Percentiles rank a stretch among this genome's conserved stretches.
Conservation (phyloP, 2,329 filamentous ascomycete genomes). For the Ascochyta viciae-villosae region DNA sequence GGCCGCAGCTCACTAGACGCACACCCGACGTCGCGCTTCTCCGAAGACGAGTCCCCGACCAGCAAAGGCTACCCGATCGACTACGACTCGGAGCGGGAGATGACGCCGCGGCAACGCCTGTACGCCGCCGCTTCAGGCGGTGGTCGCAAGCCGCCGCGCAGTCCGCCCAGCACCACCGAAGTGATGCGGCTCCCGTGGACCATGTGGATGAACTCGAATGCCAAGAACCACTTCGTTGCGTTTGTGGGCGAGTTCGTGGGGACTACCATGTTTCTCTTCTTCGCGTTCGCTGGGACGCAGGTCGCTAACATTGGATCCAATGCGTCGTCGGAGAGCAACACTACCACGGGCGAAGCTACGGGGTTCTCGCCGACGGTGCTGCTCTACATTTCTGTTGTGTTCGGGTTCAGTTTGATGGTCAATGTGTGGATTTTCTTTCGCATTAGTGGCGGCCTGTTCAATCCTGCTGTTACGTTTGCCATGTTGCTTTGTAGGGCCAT, state of each 20-base stretch:
- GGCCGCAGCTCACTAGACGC: constrained; percentile 27
- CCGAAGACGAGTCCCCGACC: constrained; percentile 28
- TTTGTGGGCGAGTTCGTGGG: constrained; percentile 57
- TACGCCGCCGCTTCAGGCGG: constrained; percentile 17
- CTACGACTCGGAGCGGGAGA: constrained; percentile 34
- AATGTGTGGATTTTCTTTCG: constrained; percentile 52
- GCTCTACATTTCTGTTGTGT: constrained; percentile 48
- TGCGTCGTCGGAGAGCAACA: constrained; percentile 45
- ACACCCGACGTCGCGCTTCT: constrained; percentile 14
- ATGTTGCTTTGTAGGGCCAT: constrained; percentile 51
- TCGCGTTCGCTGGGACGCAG: constrained; percentile 54
- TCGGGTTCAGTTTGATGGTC: constrained; percentile 48
- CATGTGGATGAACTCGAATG: constrained; percentile 47
- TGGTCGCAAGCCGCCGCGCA: constrained; percentile 27
- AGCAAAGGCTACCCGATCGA: constrained; percentile 32
- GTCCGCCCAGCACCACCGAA: constrained; percentile 45
- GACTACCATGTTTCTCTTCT: constrained; percentile 55
- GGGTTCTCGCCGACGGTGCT: constrained; percentile 28
- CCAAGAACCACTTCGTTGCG: constrained; percentile 53
- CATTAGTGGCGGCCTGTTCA: constrained; percentile 44
- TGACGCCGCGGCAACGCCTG: constrained; percentile 16
- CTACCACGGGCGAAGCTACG: constrained; percentile 47
- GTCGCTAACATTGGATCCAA: constrained; percentile 57
- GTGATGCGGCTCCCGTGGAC: constrained; percentile 44
- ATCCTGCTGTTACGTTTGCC: constrained; percentile 44